Percentiles rank a stretch among this genome's conserved stretches.
Conservation (phyloP, 1,284 basidiomycete genomes). For the Ganoderma resinaceum region DNA sequence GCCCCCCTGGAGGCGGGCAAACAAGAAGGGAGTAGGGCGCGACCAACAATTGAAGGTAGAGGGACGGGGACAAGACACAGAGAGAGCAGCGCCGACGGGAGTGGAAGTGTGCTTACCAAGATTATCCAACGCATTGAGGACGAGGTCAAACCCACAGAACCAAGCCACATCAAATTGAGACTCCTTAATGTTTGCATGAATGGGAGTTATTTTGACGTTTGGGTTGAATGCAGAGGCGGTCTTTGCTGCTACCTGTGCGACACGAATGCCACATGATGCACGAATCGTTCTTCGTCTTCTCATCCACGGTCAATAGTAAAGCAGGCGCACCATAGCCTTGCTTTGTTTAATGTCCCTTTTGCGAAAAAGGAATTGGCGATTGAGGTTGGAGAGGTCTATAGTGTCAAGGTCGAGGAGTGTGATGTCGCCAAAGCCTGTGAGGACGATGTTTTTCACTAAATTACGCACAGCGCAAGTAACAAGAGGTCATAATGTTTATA, state of each 20-base stretch:
- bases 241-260: constrained; percentile 80
- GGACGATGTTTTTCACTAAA: constrained; percentile 95
- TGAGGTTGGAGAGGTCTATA: constrained; percentile 98
- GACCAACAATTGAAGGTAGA: not conserved
- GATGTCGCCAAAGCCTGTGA: constrained; percentile 92
- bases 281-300: not conserved
- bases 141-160: constrained; percentile 92
- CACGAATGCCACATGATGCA: not conserved
- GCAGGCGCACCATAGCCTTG: constrained; percentile 78
- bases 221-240: constrained; percentile 95
- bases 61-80: not conserved
- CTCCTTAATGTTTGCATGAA: constrained; percentile 97
- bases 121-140: constrained; percentile 97
- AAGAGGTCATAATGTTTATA: not conserved
- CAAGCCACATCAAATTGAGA: constrained; percentile 89
- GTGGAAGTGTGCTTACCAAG: constrained; percentile 62
- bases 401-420: constrained; percentile 97
- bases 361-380: constrained; percentile 96
- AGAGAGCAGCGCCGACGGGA: not conserved
- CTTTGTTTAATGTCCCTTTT: constrained; percentile 98
- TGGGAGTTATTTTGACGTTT: constrained; percentile 85
- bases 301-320: not conserved
- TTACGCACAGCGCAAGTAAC: not conserved
- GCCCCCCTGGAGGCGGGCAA: not conserved
- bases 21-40: too few relatives aligned